A percentile compares a stretch with the other conserved stretches of the same genome.
These are phyloP conservation scores for Stereum hirsutum DNA, from an alignment of 1,284 basidiomycete genomes.

Conservation along the genomic window DNA sequence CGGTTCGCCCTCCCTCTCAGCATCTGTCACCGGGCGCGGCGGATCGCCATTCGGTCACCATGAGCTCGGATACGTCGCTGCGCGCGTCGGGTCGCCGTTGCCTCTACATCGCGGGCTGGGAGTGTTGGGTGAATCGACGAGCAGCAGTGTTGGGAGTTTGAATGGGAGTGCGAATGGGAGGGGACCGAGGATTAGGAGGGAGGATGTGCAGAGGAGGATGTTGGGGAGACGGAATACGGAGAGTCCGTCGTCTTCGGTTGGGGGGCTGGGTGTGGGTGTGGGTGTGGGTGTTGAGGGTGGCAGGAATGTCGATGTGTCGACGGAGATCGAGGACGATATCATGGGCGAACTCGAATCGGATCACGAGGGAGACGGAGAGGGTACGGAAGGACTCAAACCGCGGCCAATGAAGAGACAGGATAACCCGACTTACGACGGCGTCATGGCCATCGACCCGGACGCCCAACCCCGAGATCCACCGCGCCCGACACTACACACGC, in stretches of 20 bases:
- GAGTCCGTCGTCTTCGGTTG: slow-evolving; percentile 24
- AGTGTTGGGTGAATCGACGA: too few species aligned
- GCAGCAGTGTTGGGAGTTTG: slow-evolving; percentile 8
- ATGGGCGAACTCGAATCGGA: too few species aligned
- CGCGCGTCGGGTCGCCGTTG: too few species aligned
- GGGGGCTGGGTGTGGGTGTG: too few species aligned
- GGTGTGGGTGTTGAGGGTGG: too few species aligned
- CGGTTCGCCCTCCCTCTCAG: too few species aligned
- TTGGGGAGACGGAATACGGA: slow-evolving; percentile 33
- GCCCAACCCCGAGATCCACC: slow-evolving; percentile 24
- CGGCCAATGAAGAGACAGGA: slow-evolving; percentile 15
- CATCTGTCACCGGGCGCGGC: too few species aligned
- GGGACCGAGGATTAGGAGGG: slow-evolving; percentile 38
- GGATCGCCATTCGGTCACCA: too few species aligned
- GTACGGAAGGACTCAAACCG: background rate
- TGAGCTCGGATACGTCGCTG: too few species aligned
- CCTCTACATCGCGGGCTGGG: too few species aligned
- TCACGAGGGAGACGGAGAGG: background rate
- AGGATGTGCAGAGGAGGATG: slow-evolving; percentile 42
- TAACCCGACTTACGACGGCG: slow-evolving; percentile 25
- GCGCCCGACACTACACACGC: slow-evolving; percentile 17
- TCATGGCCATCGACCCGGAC: slow-evolving; percentile 24
- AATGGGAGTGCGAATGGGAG: slow-evolving; percentile 14
- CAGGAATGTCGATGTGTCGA: slow-evolving; percentile 1
- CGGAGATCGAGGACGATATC: slow-evolving; percentile 6